Evolutionary conservation across 805 yeast species (phyloP).

Genomic region (Yarrowia divulgata): DNA sequence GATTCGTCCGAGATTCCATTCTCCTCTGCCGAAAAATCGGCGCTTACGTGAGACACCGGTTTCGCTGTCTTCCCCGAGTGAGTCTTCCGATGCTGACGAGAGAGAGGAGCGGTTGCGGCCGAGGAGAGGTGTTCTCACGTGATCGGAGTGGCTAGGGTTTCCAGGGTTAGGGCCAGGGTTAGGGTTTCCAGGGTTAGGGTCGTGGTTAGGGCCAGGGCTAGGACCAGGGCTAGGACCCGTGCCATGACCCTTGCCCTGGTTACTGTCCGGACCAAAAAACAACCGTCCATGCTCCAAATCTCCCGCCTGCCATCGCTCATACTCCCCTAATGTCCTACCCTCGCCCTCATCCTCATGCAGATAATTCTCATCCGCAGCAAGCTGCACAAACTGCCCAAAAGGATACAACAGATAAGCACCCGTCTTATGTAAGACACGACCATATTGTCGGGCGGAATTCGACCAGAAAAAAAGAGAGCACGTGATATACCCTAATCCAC

Average conservation of each 20-base stretch:
- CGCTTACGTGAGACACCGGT: conserved; percentile 41
- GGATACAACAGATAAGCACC: conserved; percentile 82
- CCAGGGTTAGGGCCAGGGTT: conserved; percentile 1
- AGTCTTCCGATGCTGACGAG: conserved; percentile 29
- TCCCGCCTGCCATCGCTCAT: conserved; percentile 83
- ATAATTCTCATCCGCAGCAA: conserved; percentile 80
- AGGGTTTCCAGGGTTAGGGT: conserved; percentile 39
- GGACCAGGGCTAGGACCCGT: too few species aligned
- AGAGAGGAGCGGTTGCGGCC: conserved; percentile 4
- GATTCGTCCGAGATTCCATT: conserved; percentile 86
- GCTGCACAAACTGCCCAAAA: conserved; percentile 86
- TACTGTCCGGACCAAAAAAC: conserved; percentile 73
- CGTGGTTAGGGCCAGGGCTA: conserved; percentile 34
- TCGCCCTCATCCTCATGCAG: conserved; percentile 86
- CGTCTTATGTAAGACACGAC: conserved; percentile 63
- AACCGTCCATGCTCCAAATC: conserved; percentile 75
- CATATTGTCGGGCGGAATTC: conserved; percentile 65
- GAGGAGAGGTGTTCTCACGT: conserved; percentile 30
- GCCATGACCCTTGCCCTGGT: background rate
- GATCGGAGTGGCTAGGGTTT: conserved; percentile 42
- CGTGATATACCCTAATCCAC: conserved; percentile 51
- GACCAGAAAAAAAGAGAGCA: conserved; percentile 56
- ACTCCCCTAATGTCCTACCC: conserved; percentile 85
- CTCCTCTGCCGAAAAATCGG: conserved; percentile 88
- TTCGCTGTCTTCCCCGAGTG: conserved; percentile 10